phyloP scores from a whole-genome alignment of 768 basidiomycete species.

The Rhodocollybia butyracea region DNA sequence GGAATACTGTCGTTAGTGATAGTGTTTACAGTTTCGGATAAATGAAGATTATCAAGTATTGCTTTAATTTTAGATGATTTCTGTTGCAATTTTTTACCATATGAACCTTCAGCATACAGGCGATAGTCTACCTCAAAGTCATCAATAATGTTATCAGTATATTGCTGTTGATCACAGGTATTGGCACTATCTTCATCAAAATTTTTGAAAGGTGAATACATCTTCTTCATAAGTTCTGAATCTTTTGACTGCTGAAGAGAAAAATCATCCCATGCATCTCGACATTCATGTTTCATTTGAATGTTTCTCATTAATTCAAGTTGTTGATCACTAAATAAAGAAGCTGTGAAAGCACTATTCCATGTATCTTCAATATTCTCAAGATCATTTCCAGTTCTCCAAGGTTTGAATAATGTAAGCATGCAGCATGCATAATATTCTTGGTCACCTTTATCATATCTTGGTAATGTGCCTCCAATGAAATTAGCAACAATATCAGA shows the following conservation, averaged over 20 bases:
- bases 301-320: constrained; percentile 22
- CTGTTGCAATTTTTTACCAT: not conserved
- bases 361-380: constrained; percentile 16
- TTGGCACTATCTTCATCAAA: not conserved
- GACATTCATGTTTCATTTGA: constrained; percentile 27
- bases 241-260: constrained; percentile 13
- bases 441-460: constrained; percentile 14
- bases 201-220: not conserved
- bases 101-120: not conserved
- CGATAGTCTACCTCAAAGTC: not conserved
- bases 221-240: not conserved
- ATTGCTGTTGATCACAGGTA: not conserved
- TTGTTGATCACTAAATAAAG: constrained; percentile 12
- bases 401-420: constrained; percentile 25
- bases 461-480: constrained; percentile 14
- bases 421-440: constrained; percentile 16
- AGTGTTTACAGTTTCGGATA: not conserved
- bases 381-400: constrained; percentile 22
- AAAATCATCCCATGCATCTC: constrained; percentile 28
- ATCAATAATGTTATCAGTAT: not conserved
- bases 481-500: constrained; percentile 11
- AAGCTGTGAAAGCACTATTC: constrained; percentile 18
- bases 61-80: not conserved
- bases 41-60: not conserved
- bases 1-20: not conserved